Evolutionary conservation across 139 green algal species (phyloP), one percentile per base, ranked within the genome.

Genomic region (Chlamydomonas sphaeroides): DNA sequence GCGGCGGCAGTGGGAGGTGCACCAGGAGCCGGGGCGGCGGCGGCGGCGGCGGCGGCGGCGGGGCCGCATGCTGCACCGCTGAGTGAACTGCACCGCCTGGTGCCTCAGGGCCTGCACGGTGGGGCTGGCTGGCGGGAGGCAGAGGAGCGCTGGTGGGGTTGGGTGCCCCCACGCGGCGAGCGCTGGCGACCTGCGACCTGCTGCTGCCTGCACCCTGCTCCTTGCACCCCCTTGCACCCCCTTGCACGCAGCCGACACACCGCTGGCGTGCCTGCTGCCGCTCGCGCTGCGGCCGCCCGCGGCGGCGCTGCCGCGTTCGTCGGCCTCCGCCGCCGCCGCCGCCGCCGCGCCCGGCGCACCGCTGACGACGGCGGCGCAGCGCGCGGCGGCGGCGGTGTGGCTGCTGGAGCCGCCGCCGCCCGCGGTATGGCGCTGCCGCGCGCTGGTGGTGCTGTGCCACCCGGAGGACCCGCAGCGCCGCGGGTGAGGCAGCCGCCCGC

Each of bases 381-480:
- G 72, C 3, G 72, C 72, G 0, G 56, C 57, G 1, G 56, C 72
- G 2, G 72, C 72, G 36, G 25, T 68, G 45, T 80, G 72, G 72
- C 72, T 80, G 38, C 35, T 80, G 39, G 72, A 80, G 72, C 56
- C 56, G 26, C 56, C 56, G 2, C 14, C 72, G 5, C 28, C 72
- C 0, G 56, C 72, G 17, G 26, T 30, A 28, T 80, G 72, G 72
- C n/a, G 10, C 5, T 80, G 72, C 57, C 4, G 38, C 32, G 72
- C 49, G 0, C 39, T 23, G 23, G 36, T 53, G 51, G 35, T 0
- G 51, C n/a, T n/a, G n/a, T n/a, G n/a, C n/a, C n/a, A n/a, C n/a
- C n/a, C n/a, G n/a, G n/a, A n/a, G n/a, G n/a, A n/a, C n/a, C n/a
- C n/a, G n/a, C n/a, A n/a, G n/a, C n/a, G n/a, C n/a, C n/a, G n/a